These are phyloP conservation scores for Monosporascus sp. DNA, from an alignment of 2,329 filamentous ascomycete species.

Conservation along the genomic window DNA sequence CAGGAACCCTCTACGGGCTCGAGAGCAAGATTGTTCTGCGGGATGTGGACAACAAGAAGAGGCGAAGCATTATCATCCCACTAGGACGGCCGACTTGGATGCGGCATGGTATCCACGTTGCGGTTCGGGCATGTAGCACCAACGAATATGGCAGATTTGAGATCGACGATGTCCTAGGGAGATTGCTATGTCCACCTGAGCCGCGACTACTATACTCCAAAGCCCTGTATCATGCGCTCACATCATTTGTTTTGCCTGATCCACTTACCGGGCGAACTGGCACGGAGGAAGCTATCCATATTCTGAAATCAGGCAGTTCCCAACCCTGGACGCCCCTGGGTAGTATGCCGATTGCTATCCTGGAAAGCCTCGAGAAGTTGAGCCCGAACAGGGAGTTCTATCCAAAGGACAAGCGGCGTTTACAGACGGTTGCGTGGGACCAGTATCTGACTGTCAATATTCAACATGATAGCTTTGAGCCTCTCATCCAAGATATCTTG, in stretches of 20 bases:
- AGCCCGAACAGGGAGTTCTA: conserved; percentile 29
- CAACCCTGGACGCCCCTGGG: conserved; percentile 41
- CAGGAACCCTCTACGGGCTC: conserved; percentile 56
- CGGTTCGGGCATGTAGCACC: conserved; percentile 27
- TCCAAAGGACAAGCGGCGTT: conserved; percentile 23
- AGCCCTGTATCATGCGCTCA: conserved; percentile 53
- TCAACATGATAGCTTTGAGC: conserved; percentile 33
- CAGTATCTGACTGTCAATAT: conserved; percentile 26
- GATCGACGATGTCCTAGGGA: conserved; percentile 48
- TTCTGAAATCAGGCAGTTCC: conserved; percentile 42
- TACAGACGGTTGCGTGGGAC: conserved; percentile 33
- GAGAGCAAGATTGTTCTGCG: conserved; percentile 52
- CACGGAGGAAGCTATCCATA: conserved; percentile 51
- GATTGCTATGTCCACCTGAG: conserved; percentile 52
- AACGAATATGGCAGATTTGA: conserved; percentile 43
- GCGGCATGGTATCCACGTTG: conserved; percentile 35
- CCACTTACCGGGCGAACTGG: conserved; percentile 52
- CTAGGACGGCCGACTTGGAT: conserved; percentile 31
- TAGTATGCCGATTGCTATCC: accelerated
- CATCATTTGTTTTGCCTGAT: conserved; percentile 53
- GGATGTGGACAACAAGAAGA: conserved; percentile 31
- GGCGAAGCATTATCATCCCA: conserved; percentile 50
- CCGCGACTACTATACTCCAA: conserved; percentile 48
- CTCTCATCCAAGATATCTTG: conserved; percentile 23
- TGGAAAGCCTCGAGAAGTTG: conserved; percentile 22